Evolutionary conservation across 768 basidiomycete species (phyloP).

Genomic region (Lactifluus hygrophoroides): DNA sequence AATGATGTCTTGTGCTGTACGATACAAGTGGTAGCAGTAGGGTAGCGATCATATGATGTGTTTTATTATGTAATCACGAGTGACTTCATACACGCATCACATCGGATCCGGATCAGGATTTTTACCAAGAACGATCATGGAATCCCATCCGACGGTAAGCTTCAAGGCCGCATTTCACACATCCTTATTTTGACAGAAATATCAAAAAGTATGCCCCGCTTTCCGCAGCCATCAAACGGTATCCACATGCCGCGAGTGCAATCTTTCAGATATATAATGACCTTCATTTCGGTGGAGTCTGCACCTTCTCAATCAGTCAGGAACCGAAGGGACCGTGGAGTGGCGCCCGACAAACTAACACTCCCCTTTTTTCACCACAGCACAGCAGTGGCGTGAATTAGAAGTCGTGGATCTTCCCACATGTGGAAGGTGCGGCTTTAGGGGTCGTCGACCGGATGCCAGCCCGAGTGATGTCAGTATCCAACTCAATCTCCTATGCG

Average conservation of each 20-base stretch:
- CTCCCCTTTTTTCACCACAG: background rate
- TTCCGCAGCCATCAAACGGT: background rate
- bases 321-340: background rate
- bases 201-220: slow-evolving; percentile 10
- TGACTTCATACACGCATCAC: no score
- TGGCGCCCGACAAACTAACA: background rate
- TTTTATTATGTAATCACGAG: background rate
- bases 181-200: background rate
- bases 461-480: no score
- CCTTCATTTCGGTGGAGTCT: slow-evolving; percentile 10
- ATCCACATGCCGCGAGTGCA: slow-evolving; percentile 7
- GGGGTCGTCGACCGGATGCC: slow-evolving; percentile 12
- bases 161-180: no score
- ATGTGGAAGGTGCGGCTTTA: slow-evolving; percentile 17
- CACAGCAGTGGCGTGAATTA: slow-evolving; percentile 14
- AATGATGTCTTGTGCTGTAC: background rate
- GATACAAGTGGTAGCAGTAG: background rate
- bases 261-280: slow-evolving; percentile 20
- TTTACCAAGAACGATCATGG: background rate
- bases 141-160: slow-evolving; percentile 3
- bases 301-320: background rate
- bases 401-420: slow-evolving; percentile 15
- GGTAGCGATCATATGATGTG: no score
- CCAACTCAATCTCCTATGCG: background rate
- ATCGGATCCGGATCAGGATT: background rate